These are phyloP conservation scores for Oryza rufipogon DNA, from an alignment of 176 grass and related monocot genomes.

Conservation along the genomic window DNA sequence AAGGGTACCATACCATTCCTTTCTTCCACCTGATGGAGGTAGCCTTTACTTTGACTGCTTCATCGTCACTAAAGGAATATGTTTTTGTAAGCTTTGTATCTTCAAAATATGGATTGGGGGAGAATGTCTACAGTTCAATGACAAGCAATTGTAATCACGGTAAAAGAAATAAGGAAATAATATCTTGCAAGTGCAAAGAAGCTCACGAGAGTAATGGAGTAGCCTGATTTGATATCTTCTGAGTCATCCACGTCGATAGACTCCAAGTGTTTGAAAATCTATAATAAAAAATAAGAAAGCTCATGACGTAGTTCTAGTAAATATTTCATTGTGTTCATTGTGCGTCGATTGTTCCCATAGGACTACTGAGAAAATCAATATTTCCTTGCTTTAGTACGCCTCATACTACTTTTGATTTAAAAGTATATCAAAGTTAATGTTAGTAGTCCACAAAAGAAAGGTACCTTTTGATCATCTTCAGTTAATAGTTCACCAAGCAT, in stretches of 20 bases:
- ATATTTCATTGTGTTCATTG: background rate
- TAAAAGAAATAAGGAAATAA: background rate
- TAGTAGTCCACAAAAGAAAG: background rate
- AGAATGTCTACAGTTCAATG: constrained; percentile 64
- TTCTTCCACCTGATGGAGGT: constrained; percentile 86
- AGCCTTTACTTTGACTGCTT: constrained; percentile 56
- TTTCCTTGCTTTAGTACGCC: background rate
- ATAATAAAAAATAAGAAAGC: constrained; percentile 20
- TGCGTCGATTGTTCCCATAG: background rate
- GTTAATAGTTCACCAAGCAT: constrained; percentile 68
- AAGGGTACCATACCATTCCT: constrained; percentile 61
- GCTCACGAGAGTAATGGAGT: constrained; percentile 78
- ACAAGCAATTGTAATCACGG: constrained; percentile 38
- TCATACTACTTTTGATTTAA: background rate
- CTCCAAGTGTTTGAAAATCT: constrained; percentile 89
- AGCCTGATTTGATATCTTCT: constrained; percentile 89
- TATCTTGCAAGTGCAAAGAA: constrained; percentile 27
- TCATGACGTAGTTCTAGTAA: constrained; percentile 5
- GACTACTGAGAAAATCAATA: background rate
- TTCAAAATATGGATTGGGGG: constrained; percentile 79
- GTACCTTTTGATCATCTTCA: constrained; percentile 82
- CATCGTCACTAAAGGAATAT: constrained; percentile 68
- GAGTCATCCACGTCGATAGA: constrained; percentile 81
- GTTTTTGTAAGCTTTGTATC: constrained; percentile 75
- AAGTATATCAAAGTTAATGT: background rate